Evolutionary conservation across 306 rosid genomes (phyloP), one percentile per base, ranked within the genome.

Genomic region (Lathyrus sativus): DNA sequence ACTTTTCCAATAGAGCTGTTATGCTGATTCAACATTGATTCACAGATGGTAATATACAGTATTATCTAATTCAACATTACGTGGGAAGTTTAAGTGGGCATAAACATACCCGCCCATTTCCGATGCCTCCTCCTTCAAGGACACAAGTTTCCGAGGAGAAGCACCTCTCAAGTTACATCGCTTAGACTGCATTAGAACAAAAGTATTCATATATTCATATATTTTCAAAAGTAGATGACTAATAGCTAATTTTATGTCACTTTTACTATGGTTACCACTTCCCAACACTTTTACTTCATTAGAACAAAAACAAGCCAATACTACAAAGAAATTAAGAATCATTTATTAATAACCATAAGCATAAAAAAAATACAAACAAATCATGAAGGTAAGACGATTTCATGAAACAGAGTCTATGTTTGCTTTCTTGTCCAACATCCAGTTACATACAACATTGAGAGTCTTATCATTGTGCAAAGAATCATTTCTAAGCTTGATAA

Each of bases 91-190:
- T 51, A 74, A 53, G 74, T 41, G 56, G 75, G 75, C 42, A 62
- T 11, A 62, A 41, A 93, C 98, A 68, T 83, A 90, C 98, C 98
- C 98, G 42, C 98, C 98, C 97, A 93, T 88, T 81, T 93, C 98
- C 1, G 98, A 79, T 42, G 96, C 79, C 83, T 93, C 98, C 82
- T 93, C 98, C 78, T 71, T 90, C 84, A 11, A 72, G 26, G 91
- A 80, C 72, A 87, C 86, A 45, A 93, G 87, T 73, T 86, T 81
- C 38, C 43, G 62, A 50, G 95, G 90, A 82, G 75, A 68, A 46
- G 76, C 83, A 73, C 76, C 89, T 74, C 86, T 85, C 80, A 93
- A 80, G 81, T 86, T 72, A 78, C 98, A 93, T 74, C 75, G 68
- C 75, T 90, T 93, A 62, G 98, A 93, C 98, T 93, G 87, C 87